Evolutionary conservation across 345 rosid species (phyloP).

Genomic region (Kernera saxatilis): DNA sequence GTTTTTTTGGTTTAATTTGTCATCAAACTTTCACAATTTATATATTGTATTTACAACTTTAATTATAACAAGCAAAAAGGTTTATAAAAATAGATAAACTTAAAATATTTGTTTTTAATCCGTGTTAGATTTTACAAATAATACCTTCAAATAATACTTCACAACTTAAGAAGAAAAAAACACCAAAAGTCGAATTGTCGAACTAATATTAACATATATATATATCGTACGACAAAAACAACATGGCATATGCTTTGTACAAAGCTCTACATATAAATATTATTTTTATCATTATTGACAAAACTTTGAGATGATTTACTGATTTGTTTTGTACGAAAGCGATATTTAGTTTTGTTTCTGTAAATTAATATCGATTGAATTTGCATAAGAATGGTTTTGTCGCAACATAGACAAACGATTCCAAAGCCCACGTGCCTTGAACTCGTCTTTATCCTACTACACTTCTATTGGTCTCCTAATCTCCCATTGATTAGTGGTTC

Average conservation of each 20-base stretch:
- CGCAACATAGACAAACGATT: constrained; percentile 16
- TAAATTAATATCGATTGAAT: background rate
- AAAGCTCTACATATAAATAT: background rate
- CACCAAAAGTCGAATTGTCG: background rate
- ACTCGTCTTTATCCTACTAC: constrained; percentile 23
- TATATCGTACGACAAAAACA: constrained; percentile 2
- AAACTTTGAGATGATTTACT: constrained; percentile 12
- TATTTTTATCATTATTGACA: background rate
- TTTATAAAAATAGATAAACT: no score
- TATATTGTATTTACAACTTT: no score
- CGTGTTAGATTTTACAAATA: no score
- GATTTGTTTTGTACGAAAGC: constrained; percentile 10
- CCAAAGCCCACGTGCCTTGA: constrained; percentile 23
- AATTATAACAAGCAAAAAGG: no score
- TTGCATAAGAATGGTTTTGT: constrained; percentile 21
- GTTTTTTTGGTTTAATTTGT: no score
- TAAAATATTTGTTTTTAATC: no score
- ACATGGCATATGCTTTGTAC: constrained; percentile 16
- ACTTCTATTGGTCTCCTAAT: constrained; percentile 23
- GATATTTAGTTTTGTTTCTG: constrained; percentile 11
- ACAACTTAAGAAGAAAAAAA: no score
- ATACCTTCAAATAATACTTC: no score
- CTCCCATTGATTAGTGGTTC: constrained; percentile 17
- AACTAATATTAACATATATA: background rate
- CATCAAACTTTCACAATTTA: no score